Evolutionary conservation across 2,329 filamentous ascomycete genomes (phyloP), one percentile per base, ranked within the genome.

Genomic region (Colletotrichum acutatum): DNA sequence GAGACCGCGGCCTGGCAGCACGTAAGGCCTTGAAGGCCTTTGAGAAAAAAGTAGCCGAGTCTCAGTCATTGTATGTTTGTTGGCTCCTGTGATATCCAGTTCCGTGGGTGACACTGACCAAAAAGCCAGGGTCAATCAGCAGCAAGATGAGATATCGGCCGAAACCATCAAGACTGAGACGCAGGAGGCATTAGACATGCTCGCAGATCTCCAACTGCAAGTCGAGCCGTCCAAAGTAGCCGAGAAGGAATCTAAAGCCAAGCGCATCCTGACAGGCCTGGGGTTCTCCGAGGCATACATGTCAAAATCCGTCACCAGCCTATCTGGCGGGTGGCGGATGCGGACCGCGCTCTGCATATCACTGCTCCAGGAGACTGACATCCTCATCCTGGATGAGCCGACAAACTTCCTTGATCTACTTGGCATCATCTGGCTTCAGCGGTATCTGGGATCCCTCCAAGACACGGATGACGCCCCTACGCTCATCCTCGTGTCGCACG

Each of bases 321-420:
- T 97, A 2, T 97, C 94, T 0, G 94, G 95, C 7, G 95, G 93
- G 2, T 94, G 92, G 92, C 89, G 87, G 73, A 94, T 94, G 90
- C 89, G 93, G 11, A 90, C 90, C 32, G 86, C 90, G 71, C 85
- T 94, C 0, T 92, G 92, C 2, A 85, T 86, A 3, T 90, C 90
- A 0, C 85, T 97, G 4, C 88, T 94, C 1, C 92, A 95, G 74
- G 89, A 92, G 8, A 90, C 91, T 0, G 94, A 97, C 76, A 90
- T 97, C 2, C 86, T 97, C 71, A 91, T 97, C 63, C 89, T 97
- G 2, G 94, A 97, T 80, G 94, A 97, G 79, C 95, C 95, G 0
- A 97, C 94, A 42, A 97, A 97, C 78, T 97, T 94, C 79, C 87
- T 97, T 1, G 94, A 97, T 78, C 85, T 97, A 0, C 87, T 95